Percentiles rank a stretch among this genome's conserved stretches.
Evolutionary conservation across 2,329 filamentous ascomycete genomes (phyloP).

Genomic region (Stagonosporopsis tanaceti): DNA sequence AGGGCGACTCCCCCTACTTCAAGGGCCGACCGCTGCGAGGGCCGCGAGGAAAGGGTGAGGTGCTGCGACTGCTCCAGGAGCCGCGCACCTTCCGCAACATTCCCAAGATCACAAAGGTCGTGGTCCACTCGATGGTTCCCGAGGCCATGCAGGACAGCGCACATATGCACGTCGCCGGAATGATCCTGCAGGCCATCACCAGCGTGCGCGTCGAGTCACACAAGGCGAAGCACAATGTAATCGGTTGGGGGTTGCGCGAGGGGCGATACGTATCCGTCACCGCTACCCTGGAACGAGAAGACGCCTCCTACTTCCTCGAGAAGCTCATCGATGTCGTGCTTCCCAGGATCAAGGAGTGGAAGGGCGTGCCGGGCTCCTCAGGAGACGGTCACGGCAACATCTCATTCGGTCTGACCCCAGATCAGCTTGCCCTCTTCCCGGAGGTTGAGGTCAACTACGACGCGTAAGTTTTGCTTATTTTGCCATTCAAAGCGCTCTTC

Average conservation of each 20-base stretch:
- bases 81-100: constrained; percentile 82
- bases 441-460: constrained; percentile 96
- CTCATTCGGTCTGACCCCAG: constrained; percentile 77
- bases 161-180: constrained; percentile 81
- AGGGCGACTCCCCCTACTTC: constrained; percentile 91
- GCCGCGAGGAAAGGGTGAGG: constrained; percentile 78
- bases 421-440: constrained; percentile 83
- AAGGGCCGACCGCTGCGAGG: constrained; percentile 86
- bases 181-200: constrained; percentile 85
- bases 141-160: constrained; percentile 74
- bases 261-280: constrained; percentile 79
- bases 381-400: constrained; percentile 92
- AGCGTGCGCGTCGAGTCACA: constrained; percentile 77
- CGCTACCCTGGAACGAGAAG: constrained; percentile 77
- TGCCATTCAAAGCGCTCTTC: background rate
- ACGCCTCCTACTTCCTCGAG: constrained; percentile 88
- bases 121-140: constrained; percentile 77
- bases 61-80: constrained; percentile 72
- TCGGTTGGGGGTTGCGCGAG: constrained; percentile 76
- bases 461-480: constrained; percentile 66
- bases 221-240: constrained; percentile 72
- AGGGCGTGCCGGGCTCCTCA: constrained; percentile 75
- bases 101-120: constrained; percentile 81
- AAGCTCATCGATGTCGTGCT: constrained; percentile 90
- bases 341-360: constrained; percentile 96